phyloP scores from a whole-genome alignment of 2,329 filamentous ascomycete species.

The Paraphoma sp. region DNA sequence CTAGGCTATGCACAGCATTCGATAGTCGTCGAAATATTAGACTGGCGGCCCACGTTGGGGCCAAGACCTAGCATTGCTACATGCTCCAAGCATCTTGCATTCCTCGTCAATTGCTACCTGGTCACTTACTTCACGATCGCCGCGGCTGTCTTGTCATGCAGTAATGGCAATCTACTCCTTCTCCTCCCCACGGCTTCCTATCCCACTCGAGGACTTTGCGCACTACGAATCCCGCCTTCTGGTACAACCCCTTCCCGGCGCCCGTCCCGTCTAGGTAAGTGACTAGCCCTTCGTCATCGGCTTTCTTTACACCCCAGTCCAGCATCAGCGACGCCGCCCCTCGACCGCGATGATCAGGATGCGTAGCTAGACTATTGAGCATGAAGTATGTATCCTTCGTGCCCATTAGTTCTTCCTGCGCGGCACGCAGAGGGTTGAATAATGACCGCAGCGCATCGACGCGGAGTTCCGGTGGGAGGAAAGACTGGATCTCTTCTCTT shows the following conservation, averaged over 20 bases:
- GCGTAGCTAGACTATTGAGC: conserved; percentile 42
- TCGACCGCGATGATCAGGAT: conserved; percentile 48
- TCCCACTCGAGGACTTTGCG: conserved; percentile 30
- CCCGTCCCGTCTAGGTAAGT: conserved; percentile 51
- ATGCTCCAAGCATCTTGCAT: not conserved
- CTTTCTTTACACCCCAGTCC: conserved; percentile 48
- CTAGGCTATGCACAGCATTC: not conserved
- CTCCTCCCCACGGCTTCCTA: conserved; percentile 33
- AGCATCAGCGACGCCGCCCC: conserved; percentile 49
- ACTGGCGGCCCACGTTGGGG: not conserved
- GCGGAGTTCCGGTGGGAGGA: conserved; percentile 72
- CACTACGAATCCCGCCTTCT: conserved; percentile 36
- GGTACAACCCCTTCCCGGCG: conserved; percentile 49
- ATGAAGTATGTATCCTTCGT: conserved; percentile 27
- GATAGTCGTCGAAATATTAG: not conserved
- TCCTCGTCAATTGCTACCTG: too few species aligned
- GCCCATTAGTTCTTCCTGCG: conserved; percentile 36
- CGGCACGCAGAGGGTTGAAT: conserved; percentile 28
- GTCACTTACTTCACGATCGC: not conserved
- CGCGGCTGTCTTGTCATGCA: conserved; percentile 26
- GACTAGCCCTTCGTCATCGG: conserved; percentile 47
- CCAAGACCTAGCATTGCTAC: not conserved
- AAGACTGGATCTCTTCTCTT: conserved; percentile 51
- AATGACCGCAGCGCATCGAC: conserved; percentile 35
- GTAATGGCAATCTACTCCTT: conserved; percentile 40